A percentile compares a stretch with the other conserved stretches of the same genome.
Conservation (phyloP, 768 basidiomycete genomes). For the Ramaria rubella region DNA sequence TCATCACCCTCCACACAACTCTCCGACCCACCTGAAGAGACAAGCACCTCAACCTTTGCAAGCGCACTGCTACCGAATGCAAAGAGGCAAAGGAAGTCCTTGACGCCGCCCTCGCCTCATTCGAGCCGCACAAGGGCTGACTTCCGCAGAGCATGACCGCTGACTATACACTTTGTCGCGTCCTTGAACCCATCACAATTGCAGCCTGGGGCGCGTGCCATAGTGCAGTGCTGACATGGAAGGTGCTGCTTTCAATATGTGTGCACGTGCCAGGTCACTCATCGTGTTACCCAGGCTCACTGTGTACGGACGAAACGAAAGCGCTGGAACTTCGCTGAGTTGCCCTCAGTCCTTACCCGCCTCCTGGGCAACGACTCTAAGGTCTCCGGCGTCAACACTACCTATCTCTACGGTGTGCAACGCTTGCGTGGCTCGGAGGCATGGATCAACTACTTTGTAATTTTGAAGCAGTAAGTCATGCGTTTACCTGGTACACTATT, state of each 20-base stretch:
- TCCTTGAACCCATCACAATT: conserved; percentile 81
- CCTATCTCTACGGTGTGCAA: conserved; percentile 96
- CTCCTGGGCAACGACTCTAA: conserved; percentile 55
- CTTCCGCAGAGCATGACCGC: conserved; percentile 66
- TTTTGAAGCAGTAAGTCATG: conserved; percentile 58
- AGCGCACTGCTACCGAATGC: conserved; percentile 25
- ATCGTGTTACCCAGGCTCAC: conserved; percentile 38
- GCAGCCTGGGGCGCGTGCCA: conserved; percentile 80
- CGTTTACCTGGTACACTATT: neutral
- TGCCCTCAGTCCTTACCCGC: conserved; percentile 80
- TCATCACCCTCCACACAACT: conserved; percentile 3
- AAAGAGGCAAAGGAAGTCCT: conserved; percentile 25
- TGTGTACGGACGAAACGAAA: conserved; percentile 72
- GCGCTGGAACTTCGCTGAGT: conserved; percentile 89
- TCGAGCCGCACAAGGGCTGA: conserved; percentile 73
- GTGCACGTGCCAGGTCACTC: neutral
- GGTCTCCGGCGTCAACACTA: conserved; percentile 93
- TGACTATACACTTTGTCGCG: conserved; percentile 85
- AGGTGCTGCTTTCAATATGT: conserved; percentile 45
- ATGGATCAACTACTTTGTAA: conserved; percentile 99
- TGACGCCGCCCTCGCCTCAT: conserved; percentile 47
- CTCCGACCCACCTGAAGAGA: neutral
- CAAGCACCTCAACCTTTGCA: neutral
- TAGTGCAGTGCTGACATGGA: conserved; percentile 98
- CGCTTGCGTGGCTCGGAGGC: conserved; percentile 99